These are phyloP conservation scores for Cryomyces antarcticus DNA, from an alignment of 495 filamentous ascomycete genomes.

Conservation along the genomic window DNA sequence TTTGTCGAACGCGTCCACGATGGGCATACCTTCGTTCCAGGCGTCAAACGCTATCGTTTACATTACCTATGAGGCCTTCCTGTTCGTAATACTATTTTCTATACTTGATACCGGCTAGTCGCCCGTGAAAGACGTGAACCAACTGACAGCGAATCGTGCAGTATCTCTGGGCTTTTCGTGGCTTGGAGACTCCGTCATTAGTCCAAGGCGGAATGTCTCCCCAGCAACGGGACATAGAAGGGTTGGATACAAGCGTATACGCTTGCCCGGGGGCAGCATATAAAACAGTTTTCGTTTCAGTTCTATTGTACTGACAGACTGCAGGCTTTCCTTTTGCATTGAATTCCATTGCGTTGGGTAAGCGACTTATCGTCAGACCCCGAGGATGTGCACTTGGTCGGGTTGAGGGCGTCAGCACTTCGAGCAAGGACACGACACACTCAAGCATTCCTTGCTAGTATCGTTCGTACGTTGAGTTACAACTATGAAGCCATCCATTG, in stretches of 20 bases:
- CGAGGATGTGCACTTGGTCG: no score
- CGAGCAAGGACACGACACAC: no score
- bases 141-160: conserved; percentile 10
- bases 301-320: not conserved
- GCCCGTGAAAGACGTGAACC: not conserved
- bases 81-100: conserved; percentile 26
- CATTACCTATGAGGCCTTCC: conserved; percentile 46
- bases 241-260: conserved; percentile 28
- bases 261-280: not conserved
- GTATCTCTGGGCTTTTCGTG: conserved; percentile 39
- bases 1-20: conserved; percentile 9
- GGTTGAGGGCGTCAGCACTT: no score
- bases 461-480: no score
- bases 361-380: conserved; percentile 24
- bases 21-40: conserved; percentile 47
- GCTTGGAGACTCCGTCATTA: conserved; percentile 51
- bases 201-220: conserved; percentile 44
- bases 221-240: conserved; percentile 54
- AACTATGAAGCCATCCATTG: no score
- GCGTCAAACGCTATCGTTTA: conserved; percentile 64
- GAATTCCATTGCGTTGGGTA: conserved; percentile 71
- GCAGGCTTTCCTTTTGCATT: conserved; percentile 51
- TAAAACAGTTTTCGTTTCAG: conserved; percentile 8
- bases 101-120: not conserved
- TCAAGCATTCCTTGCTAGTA: no score